Evolutionary conservation across 148 eudicot genomes (phyloP).

Genomic region (Vaccinium vitisidaea): DNA sequence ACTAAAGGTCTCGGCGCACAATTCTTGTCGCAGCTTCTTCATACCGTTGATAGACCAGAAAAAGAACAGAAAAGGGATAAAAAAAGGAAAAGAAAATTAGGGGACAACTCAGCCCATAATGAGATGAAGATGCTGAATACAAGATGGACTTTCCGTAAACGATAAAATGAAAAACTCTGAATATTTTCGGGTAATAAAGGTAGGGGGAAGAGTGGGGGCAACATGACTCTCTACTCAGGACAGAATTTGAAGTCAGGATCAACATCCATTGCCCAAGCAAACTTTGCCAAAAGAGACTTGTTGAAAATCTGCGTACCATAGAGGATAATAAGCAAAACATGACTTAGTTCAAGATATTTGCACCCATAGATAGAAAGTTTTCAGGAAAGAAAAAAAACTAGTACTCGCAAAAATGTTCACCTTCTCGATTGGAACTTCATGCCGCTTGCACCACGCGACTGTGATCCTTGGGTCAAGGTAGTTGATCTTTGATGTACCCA

Average conservation of each 20-base stretch:
- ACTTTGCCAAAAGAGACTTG: conserved; percentile 87
- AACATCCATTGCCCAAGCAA: conserved; percentile 93
- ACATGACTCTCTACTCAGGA: neutral
- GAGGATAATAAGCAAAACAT: neutral
- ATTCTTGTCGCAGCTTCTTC: conserved; percentile 4
- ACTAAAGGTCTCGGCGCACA: conserved; percentile 8
- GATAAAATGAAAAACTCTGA: neutral
- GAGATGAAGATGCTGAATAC: conserved; percentile 20
- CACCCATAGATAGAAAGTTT: neutral
- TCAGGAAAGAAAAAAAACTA: neutral
- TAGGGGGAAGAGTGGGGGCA: neutral
- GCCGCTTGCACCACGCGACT: conserved; percentile 98
- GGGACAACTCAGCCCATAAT: conserved; percentile 15
- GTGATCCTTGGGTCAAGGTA: conserved; percentile 96
- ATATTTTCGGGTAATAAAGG: conserved; percentile 9
- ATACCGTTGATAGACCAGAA: neutral
- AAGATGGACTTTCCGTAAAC: conserved; percentile 20
- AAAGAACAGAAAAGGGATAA: neutral
- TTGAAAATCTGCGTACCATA: conserved; percentile 60
- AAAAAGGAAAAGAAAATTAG: neutral
- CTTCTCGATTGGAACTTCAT: conserved; percentile 97
- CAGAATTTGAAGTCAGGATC: conserved; percentile 79
- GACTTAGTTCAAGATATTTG: neutral
- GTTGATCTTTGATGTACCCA: conserved; percentile 97
- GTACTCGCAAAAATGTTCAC: conserved; percentile 30